phyloP scores from a whole-genome alignment of 1,284 basidiomycete genomes.

The Trichosporon faecale region DNA sequence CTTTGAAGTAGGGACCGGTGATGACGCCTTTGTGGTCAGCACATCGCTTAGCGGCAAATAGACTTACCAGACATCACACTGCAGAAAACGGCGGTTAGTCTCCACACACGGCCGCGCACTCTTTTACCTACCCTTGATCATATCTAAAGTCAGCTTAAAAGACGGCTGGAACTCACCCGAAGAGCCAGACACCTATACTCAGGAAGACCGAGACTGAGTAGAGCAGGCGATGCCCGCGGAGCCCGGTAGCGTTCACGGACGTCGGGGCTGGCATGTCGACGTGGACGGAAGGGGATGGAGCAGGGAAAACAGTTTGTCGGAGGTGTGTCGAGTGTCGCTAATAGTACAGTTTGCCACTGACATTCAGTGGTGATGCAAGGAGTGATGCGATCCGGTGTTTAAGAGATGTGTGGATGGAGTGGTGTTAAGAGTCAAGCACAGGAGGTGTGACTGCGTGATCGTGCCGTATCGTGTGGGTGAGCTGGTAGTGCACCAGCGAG shows the following conservation, averaged over 20 bases:
- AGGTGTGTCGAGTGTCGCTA: neutral
- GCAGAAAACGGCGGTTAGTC: slow-evolving; percentile 5
- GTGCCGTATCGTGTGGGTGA: slow-evolving; percentile 10
- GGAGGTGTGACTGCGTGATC: slow-evolving; percentile 1
- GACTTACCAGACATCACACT: slow-evolving; percentile 49
- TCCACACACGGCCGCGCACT: neutral
- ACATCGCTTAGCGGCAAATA: neutral
- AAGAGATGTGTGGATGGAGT: slow-evolving; percentile 6
- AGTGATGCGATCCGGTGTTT: neutral
- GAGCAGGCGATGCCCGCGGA: slow-evolving; percentile 67
- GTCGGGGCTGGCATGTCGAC: slow-evolving; percentile 4
- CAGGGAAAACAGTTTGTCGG: neutral
- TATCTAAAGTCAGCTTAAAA: slow-evolving; percentile 55
- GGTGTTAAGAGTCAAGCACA: neutral
- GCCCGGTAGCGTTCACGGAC: neutral
- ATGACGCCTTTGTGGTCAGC: slow-evolving; percentile 64
- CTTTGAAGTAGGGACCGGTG: slow-evolving; percentile 83
- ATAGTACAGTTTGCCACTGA: slow-evolving; percentile 5
- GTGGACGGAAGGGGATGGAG: neutral
- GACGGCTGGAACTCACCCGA: slow-evolving; percentile 57
- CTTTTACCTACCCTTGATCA: slow-evolving; percentile 72
- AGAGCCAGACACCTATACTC: slow-evolving; percentile 58
- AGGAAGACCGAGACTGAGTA: slow-evolving; percentile 40
- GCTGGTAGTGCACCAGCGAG: neutral
- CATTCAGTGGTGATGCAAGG: slow-evolving; percentile 8